These are phyloP conservation scores for Vachellia pachyceras DNA, from an alignment of 306 rosid species.

Conservation along the genomic window DNA sequence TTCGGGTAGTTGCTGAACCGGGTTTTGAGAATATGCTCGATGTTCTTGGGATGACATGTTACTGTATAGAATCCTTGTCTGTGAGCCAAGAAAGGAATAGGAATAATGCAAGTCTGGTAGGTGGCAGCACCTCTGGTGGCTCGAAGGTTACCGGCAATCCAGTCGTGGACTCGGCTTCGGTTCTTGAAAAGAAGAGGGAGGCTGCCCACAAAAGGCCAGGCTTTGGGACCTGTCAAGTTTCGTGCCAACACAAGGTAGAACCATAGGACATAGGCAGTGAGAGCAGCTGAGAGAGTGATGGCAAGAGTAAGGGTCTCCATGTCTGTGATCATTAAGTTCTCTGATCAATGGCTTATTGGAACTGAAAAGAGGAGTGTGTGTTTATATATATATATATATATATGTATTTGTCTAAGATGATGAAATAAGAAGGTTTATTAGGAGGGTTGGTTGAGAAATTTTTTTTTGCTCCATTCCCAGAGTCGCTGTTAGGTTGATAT, in stretches of 20 bases:
- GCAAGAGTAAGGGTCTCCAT: constrained; percentile 56
- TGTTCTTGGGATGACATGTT: constrained; percentile 78
- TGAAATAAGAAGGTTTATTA: constrained; percentile 44
- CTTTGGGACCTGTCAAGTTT: constrained; percentile 74
- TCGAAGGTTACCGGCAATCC: constrained; percentile 73
- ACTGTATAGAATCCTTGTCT: constrained; percentile 76
- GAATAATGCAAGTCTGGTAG: constrained; percentile 81
- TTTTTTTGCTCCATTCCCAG: constrained; percentile 5
- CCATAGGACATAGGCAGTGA: constrained; percentile 64
- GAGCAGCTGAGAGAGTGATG: constrained; percentile 43
- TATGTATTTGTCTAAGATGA: constrained; percentile 32
- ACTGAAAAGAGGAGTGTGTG: constrained; percentile 12
- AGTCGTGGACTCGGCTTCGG: constrained; percentile 73
- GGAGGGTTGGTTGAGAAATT: constrained; percentile 78
- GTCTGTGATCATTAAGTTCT: not conserved
- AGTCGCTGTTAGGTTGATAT: constrained; percentile 49
- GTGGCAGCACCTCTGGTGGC: constrained; percentile 60
- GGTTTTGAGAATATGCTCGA: constrained; percentile 80
- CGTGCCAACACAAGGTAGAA: constrained; percentile 52
- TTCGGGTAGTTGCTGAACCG: constrained; percentile 89
- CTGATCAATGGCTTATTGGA: not conserved
- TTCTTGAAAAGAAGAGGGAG: constrained; percentile 64
- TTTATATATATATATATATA: constrained; percentile 19
- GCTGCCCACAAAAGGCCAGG: constrained; percentile 81
- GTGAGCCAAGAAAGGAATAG: constrained; percentile 73